phyloP scores from a whole-genome alignment of 2,329 filamentous ascomycete species.

The Ophioceras dolichostomum region DNA sequence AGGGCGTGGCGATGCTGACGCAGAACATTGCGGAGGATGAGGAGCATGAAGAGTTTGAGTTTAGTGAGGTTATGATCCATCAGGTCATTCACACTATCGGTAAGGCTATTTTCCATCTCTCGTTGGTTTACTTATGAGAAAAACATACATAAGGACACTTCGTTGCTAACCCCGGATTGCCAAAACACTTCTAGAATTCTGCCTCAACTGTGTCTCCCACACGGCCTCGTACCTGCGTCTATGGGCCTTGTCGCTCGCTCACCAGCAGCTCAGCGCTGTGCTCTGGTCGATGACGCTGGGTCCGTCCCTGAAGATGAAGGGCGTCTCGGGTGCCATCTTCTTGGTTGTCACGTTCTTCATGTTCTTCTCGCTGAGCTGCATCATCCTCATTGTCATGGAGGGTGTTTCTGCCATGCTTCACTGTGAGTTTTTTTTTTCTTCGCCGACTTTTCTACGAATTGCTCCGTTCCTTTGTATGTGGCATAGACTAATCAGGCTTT shows the following conservation, averaged over 20 bases:
- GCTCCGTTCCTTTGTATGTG: too few species aligned
- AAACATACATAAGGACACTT: too few species aligned
- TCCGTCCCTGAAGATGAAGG: constrained; percentile 56
- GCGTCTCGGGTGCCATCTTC: constrained; percentile 61
- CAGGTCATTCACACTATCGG: constrained; percentile 98
- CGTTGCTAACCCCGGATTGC: too few species aligned
- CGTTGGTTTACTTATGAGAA: too few species aligned
- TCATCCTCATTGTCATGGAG: constrained; percentile 83
- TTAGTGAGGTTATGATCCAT: constrained; percentile 95
- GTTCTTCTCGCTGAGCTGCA: constrained; percentile 70
- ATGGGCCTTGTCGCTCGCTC: constrained; percentile 92
- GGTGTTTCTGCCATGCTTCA: constrained; percentile 94
- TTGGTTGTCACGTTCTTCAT: constrained; percentile 73
- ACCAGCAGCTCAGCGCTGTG: constrained; percentile 92
- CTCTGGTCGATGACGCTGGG: constrained; percentile 94
- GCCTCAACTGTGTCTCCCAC: constrained; percentile 96
- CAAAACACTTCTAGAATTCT: constrained; percentile 85
- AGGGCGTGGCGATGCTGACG: constrained; percentile 79
- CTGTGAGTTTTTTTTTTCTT: constrained; percentile 14
- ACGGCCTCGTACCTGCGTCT: constrained; percentile 97
- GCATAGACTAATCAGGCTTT: neutral
- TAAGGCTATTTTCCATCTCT: constrained; percentile 33
- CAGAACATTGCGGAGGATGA: constrained; percentile 65
- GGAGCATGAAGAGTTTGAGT: constrained; percentile 94
- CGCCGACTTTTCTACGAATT: neutral